These are phyloP conservation scores for Phycomyces nitens DNA, from an alignment of 192 early-diverging fungal species.

Conservation along the genomic window DNA sequence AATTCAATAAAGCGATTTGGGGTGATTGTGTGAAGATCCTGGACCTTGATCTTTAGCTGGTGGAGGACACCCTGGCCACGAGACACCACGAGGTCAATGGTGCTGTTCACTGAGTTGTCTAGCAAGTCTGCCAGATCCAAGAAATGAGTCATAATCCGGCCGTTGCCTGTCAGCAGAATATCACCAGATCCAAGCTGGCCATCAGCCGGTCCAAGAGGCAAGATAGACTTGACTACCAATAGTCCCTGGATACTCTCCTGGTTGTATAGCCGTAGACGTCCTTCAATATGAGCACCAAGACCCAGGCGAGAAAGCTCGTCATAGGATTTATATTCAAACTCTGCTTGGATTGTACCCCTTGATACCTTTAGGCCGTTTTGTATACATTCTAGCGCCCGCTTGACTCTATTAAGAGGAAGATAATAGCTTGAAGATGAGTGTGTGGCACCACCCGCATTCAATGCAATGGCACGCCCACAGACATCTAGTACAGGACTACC, in stretches of 20 bases:
- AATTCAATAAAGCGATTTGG: slow-evolving; percentile 81
- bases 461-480: slow-evolving; percentile 64
- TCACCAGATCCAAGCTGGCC: slow-evolving; percentile 62
- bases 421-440: slow-evolving; percentile 71
- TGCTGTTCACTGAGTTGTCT: slow-evolving; percentile 50
- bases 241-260: slow-evolving; percentile 56
- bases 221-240: slow-evolving; percentile 54
- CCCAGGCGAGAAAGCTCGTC: slow-evolving; percentile 70
- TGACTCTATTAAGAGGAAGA: slow-evolving; percentile 71
- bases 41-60: slow-evolving; percentile 43
- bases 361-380: slow-evolving; percentile 53
- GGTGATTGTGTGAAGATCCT: slow-evolving; percentile 73
- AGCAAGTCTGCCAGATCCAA: slow-evolving; percentile 55
- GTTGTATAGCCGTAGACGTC: slow-evolving; percentile 45
- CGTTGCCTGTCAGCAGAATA: slow-evolving; percentile 61
- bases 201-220: slow-evolving; percentile 67
- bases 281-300: slow-evolving; percentile 57
- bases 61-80: slow-evolving; percentile 45
- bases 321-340: slow-evolving; percentile 64
- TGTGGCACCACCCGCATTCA: slow-evolving; percentile 68
- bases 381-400: slow-evolving; percentile 59
- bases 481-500: slow-evolving; percentile 78
- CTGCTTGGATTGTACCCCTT: slow-evolving; percentile 76
- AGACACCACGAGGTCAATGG: slow-evolving; percentile 48
- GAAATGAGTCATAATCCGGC: slow-evolving; percentile 60